phyloP scores from a whole-genome alignment of 202 grass and related monocot genomes.

The Musa balbisiana region DNA sequence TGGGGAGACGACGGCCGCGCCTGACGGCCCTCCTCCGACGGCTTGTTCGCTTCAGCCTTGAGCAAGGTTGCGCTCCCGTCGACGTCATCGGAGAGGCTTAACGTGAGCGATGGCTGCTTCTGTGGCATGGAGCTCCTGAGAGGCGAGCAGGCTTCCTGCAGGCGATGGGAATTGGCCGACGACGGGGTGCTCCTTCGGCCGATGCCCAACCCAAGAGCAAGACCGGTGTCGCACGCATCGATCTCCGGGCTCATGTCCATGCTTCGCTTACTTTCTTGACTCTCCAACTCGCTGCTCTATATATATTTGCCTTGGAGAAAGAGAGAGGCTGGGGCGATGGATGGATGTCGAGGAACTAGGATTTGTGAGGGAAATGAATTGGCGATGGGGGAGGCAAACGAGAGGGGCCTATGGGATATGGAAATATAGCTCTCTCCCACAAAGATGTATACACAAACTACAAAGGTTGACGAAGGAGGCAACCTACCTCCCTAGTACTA shows the following conservation, averaged over 20 bases:
- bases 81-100: slow-evolving; percentile 15
- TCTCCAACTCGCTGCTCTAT: neutral
- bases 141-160: neutral
- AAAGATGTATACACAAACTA: neutral
- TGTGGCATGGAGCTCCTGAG: neutral
- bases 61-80: too few species aligned
- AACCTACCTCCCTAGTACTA: slow-evolving; percentile 1
- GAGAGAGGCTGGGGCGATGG: neutral
- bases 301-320: neutral
- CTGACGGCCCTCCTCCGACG: neutral
- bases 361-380: neutral
- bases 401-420: neutral
- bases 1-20: neutral
- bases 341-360: neutral
- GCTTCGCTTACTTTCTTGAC: neutral
- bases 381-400: neutral
- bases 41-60: neutral
- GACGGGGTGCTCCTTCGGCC: neutral
- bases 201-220: slow-evolving; percentile 11
- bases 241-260: neutral
- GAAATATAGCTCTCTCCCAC: neutral
- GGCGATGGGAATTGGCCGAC: neutral
- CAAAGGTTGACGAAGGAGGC: slow-evolving; percentile 15
- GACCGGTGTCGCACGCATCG: neutral
- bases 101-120: slow-evolving; percentile 5